A percentile compares a stretch with the other conserved stretches of the same genome.
Evolutionary conservation across 2,329 filamentous ascomycete genomes (phyloP).

Genomic region (Curvularia lunata): DNA sequence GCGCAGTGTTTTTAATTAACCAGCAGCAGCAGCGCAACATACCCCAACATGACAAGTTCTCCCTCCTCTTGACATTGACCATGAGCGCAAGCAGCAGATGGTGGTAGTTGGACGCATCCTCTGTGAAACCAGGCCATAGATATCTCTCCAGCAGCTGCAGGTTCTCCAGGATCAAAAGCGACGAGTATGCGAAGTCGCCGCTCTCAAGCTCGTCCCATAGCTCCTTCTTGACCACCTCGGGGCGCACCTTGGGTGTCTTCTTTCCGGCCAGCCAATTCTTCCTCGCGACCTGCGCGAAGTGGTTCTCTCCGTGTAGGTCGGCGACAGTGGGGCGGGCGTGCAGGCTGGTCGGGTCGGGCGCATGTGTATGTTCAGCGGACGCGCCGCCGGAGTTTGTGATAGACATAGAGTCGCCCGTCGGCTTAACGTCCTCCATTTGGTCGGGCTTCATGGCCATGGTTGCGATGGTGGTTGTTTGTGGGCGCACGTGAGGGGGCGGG

Average conservation of each 20-base stretch:
- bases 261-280: conserved; percentile 80
- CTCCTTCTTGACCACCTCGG: conserved; percentile 80
- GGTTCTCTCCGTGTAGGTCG: conserved; percentile 72
- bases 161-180: conserved; percentile 83
- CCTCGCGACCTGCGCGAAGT: conserved; percentile 73
- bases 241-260: conserved; percentile 71
- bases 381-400: conserved; percentile 26
- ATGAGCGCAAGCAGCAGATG: conserved; percentile 86
- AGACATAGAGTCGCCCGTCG: conserved; percentile 17
- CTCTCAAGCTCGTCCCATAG: conserved; percentile 90
- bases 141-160: conserved; percentile 90
- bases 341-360: conserved; percentile 27
- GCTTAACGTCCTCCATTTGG: conserved; percentile 38
- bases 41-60: conserved; percentile 89
- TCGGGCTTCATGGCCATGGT: conserved; percentile 17
- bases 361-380: conserved; percentile 20
- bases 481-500: conserved; percentile 24
- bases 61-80: conserved; percentile 84
- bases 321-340: conserved; percentile 67
- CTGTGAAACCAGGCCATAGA: conserved; percentile 90
- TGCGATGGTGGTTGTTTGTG: conserved; percentile 10
- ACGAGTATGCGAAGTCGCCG: conserved; percentile 77
- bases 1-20: conserved; percentile 21
- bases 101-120: conserved; percentile 89
- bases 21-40: conserved; percentile 40